Evolutionary conservation across 2,329 filamentous ascomycete species (phyloP).

Genomic region (Truncatella angustata): DNA sequence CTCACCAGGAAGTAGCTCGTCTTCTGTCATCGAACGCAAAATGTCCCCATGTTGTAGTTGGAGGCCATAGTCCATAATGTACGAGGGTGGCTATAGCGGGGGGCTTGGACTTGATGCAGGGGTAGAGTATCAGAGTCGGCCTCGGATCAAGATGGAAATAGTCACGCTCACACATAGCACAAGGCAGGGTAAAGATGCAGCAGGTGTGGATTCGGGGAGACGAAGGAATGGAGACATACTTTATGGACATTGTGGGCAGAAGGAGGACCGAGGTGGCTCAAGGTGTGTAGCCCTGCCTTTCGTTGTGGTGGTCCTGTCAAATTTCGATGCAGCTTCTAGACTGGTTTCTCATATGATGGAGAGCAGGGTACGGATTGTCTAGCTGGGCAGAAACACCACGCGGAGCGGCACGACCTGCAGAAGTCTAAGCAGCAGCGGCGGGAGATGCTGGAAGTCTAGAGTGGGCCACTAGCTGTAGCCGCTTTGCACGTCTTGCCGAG

Average conservation of each 20-base stretch:
- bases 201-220: constrained; percentile 16
- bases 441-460: constrained; percentile 31
- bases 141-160: not conserved
- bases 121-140: not conserved
- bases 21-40: constrained; percentile 36
- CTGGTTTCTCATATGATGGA: constrained; percentile 30
- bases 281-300: not conserved
- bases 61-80: constrained; percentile 33
- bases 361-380: constrained; percentile 26
- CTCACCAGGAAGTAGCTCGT: constrained; percentile 33
- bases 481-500: constrained; percentile 22
- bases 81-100: not conserved
- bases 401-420: constrained; percentile 35
- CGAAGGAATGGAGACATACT: constrained; percentile 29
- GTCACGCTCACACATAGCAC: constrained; percentile 19
- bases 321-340: constrained; percentile 33
- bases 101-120: constrained; percentile 1
- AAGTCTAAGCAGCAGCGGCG: constrained; percentile 21
- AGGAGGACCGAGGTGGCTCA: constrained; percentile 25
- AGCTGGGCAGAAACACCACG: constrained; percentile 25
- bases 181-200: constrained; percentile 9
- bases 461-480: constrained; percentile 30
- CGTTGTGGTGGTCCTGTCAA: constrained; percentile 23
- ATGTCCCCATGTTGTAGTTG: constrained; percentile 43
- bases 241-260: constrained; percentile 39